Percentiles rank a stretch among this genome's conserved stretches.
phyloP scores from a whole-genome alignment of 805 yeast species.

The Kockiozyma suomiensis region DNA sequence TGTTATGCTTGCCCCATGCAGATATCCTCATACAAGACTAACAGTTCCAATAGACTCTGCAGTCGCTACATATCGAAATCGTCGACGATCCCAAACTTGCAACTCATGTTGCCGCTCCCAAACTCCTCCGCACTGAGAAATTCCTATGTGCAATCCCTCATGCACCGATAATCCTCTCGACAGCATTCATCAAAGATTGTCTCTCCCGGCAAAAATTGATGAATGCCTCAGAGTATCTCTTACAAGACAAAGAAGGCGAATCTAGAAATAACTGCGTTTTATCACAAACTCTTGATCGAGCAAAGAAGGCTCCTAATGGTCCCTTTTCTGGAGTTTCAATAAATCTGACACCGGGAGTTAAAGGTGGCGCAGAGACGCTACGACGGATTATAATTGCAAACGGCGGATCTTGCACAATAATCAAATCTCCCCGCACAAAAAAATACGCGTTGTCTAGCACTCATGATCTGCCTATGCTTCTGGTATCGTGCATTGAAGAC shows the following conservation, averaged over 20 bases:
- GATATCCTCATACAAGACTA: too few relatives aligned
- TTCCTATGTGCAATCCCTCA: conserved; percentile 70
- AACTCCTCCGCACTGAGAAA: conserved; percentile 81
- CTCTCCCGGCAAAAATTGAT: conserved; percentile 17
- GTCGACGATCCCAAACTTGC: conserved; percentile 46
- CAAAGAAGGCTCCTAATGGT: conserved; percentile 28
- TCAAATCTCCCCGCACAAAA: conserved; percentile 38
- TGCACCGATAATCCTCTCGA: conserved; percentile 42
- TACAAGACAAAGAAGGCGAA: conserved; percentile 42
- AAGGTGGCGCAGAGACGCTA: conserved; percentile 62
- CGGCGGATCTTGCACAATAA: conserved; percentile 49
- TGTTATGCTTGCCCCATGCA: not conserved
- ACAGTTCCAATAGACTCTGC: conserved; percentile 37
- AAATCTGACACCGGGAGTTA: conserved; percentile 58
- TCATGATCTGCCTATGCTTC: conserved; percentile 16
- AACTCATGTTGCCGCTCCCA: conserved; percentile 68
- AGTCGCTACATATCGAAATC: conserved; percentile 61
- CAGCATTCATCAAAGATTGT: conserved; percentile 35
- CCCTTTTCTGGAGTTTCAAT: conserved; percentile 56
- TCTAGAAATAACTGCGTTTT: conserved; percentile 34
- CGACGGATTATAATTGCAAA: conserved; percentile 62
- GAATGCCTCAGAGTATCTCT: conserved; percentile 35
- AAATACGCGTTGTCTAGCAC: conserved; percentile 16
- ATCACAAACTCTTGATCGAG: conserved; percentile 33
- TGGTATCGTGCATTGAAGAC: conserved; percentile 35